A percentile compares a stretch with the other conserved stretches of the same genome.
Conservation (phyloP, 176 grass and related monocot species). For the Paspalum notatum region DNA sequence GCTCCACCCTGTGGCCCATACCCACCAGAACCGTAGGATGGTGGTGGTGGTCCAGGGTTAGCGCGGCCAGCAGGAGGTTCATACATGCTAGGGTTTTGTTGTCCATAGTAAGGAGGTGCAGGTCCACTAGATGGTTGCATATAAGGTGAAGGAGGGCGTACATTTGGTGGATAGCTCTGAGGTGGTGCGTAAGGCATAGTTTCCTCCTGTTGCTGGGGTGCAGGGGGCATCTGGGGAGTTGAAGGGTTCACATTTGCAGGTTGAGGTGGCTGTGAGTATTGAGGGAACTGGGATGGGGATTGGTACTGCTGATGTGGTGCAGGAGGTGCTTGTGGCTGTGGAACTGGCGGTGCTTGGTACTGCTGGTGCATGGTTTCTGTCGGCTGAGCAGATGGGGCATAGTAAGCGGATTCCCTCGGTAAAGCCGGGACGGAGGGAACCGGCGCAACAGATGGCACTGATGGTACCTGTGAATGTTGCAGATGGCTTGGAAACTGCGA, state of each 20-base stretch:
- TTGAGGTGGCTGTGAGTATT: slow-evolving; percentile 55
- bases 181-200: slow-evolving; percentile 52
- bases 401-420: slow-evolving; percentile 51
- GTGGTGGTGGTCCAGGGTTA: slow-evolving; percentile 51
- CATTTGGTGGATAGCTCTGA: slow-evolving; percentile 63
- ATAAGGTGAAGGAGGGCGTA: slow-evolving; percentile 56
- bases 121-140: slow-evolving; percentile 58
- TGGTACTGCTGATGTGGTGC: slow-evolving; percentile 52
- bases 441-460: slow-evolving; percentile 39
- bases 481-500: slow-evolving; percentile 45
- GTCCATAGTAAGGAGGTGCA: slow-evolving; percentile 68
- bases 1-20: slow-evolving; percentile 56
- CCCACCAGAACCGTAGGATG: slow-evolving; percentile 58
- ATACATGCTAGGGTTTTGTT: slow-evolving; percentile 59
- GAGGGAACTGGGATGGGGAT: slow-evolving; percentile 53
- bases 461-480: slow-evolving; percentile 49
- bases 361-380: slow-evolving; percentile 65
- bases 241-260: slow-evolving; percentile 46
- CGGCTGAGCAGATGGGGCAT: slow-evolving; percentile 45
- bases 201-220: slow-evolving; percentile 66
- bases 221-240: slow-evolving; percentile 37
- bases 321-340: slow-evolving; percentile 44
- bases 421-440: slow-evolving; percentile 42
- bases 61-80: slow-evolving; percentile 50
- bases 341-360: slow-evolving; percentile 57